Conservation (phyloP, 2,329 filamentous ascomycete species). For the Ophiostoma tasmaniense region DNA sequence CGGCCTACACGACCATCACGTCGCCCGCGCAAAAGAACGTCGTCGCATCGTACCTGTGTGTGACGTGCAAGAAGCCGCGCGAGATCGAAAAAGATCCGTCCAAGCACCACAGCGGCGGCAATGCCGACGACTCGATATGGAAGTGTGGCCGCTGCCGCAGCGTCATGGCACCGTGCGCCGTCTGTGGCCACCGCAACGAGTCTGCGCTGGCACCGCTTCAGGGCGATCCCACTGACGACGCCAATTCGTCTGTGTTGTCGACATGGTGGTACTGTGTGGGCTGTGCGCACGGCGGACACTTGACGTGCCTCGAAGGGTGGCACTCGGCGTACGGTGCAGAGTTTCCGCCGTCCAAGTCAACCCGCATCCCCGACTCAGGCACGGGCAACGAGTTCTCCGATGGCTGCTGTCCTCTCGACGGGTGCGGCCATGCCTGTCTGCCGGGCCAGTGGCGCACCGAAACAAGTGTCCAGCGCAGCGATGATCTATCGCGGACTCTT, state of each 20-base stretch:
- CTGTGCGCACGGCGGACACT: slow-evolving; percentile 55
- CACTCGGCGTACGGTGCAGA: slow-evolving; percentile 29
- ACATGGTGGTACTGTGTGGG: slow-evolving; percentile 58
- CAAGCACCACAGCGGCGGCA: not conserved
- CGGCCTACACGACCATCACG: slow-evolving; percentile 37
- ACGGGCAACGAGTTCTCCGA: slow-evolving; percentile 32
- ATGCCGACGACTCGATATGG: slow-evolving; percentile 34
- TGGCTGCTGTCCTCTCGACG: slow-evolving; percentile 56
- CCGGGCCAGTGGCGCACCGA: slow-evolving; percentile 48
- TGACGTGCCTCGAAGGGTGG: slow-evolving; percentile 52
- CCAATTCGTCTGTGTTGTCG: slow-evolving; percentile 26
- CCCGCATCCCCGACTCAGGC: slow-evolving; percentile 15
- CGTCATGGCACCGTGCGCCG: slow-evolving; percentile 48
- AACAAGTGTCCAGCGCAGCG: slow-evolving; percentile 35
- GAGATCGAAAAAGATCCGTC: slow-evolving; percentile 38
- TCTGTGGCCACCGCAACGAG: slow-evolving; percentile 48
- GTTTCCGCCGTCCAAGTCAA: not conserved
- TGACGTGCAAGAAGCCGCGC: slow-evolving; percentile 47
- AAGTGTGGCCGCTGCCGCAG: slow-evolving; percentile 48
- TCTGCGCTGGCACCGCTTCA: slow-evolving; percentile 21
- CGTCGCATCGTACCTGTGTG: slow-evolving; percentile 46
- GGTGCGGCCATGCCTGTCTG: slow-evolving; percentile 55
- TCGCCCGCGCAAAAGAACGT: slow-evolving; percentile 46
- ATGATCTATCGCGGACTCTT: slow-evolving; percentile 37
- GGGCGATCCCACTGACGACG: not conserved